Base-by-base conservation (phyloP, 305 asterid species). In the Rubia balearica region DNA sequence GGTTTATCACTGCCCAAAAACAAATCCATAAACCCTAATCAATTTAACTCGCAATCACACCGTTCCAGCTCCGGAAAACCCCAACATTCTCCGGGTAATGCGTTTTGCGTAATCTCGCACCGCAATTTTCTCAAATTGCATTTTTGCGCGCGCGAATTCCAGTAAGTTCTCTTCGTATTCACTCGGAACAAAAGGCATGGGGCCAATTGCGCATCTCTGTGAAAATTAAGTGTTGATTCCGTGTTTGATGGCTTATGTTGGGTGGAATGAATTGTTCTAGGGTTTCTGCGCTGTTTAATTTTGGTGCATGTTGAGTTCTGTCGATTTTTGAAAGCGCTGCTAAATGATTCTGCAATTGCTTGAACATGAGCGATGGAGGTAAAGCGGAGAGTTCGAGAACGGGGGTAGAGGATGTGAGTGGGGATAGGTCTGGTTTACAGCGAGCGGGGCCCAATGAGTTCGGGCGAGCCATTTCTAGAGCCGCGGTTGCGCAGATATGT, bases 321-420 rank as follows among this genome's bases (percentile, higher is more conserved):
- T 60, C 73, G 82, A 68, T 75, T 24, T n/a, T 33, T 71, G 21
- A 73, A 75, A 68, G 60, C 68, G 38, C 79, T 80, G 69, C 76
- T 84, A 82, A 84, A 83, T 90, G 90, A 73, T 88, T 82, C 85
- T 77, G 73, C 86, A 81, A 77, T 27, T 70, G 21, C 80, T 85
- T 88, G 96, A 90, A 92, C 82, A 90, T 92, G 97, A 88, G 78
- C 86, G 81, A 84, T 92, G 97, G 95, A 82, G 86, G 88, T 80
- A 82, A 85, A 79, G 82, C 82, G 83, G 95, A 89, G 83, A 86
- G 79, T 74, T 82, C 76, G 85, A 81, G 75, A 72, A 86, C 77
- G 68, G 83, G 63, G 64, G 83, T 69, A 61, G 78, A 65, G 67
- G 74, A 73, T 75, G 79, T 82, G 6, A 21, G 69, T 73, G 43